phyloP scores from a whole-genome alignment of 306 rosid genomes.

The Arachis stenosperma region DNA sequence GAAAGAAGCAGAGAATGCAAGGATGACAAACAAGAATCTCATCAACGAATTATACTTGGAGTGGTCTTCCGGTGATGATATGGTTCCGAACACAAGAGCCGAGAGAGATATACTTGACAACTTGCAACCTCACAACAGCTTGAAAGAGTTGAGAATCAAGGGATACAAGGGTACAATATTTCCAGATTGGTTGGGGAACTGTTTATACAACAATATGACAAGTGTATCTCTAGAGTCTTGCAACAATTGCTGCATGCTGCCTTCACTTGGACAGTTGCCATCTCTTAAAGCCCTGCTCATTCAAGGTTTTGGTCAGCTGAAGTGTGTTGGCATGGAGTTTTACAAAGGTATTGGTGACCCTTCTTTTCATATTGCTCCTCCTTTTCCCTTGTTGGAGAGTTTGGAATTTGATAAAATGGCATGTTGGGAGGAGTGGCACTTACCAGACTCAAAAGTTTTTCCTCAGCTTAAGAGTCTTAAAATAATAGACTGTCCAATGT shows the following conservation, averaged over 20 bases:
- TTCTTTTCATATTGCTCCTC: too few species aligned
- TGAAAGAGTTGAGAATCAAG: fast-evolving
- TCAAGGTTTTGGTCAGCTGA: background rate
- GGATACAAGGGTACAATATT: background rate
- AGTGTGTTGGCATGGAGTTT: too few species aligned
- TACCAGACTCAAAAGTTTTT: too few species aligned
- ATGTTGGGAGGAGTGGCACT: too few species aligned
- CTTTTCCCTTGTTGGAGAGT: too few species aligned
- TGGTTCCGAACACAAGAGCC: background rate
- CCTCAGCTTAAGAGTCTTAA: too few species aligned
- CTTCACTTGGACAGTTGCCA: constrained; percentile 22
- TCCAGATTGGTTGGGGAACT: constrained; percentile 15
- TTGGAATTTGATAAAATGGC: too few species aligned
- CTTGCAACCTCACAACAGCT: background rate
- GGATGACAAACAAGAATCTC: background rate
- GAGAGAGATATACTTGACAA: constrained; percentile 15
- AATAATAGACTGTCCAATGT: too few species aligned
- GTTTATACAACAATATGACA: constrained; percentile 15
- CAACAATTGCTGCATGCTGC: constrained; percentile 3
- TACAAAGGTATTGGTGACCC: too few species aligned
- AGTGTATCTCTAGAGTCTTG: fast-evolving
- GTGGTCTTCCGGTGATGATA: background rate
- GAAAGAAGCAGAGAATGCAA: background rate
- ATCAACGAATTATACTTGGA: fast-evolving
- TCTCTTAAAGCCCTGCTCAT: background rate